Conservation (phyloP, 768 basidiomycete species). For the Suillus cothurnatus region DNA sequence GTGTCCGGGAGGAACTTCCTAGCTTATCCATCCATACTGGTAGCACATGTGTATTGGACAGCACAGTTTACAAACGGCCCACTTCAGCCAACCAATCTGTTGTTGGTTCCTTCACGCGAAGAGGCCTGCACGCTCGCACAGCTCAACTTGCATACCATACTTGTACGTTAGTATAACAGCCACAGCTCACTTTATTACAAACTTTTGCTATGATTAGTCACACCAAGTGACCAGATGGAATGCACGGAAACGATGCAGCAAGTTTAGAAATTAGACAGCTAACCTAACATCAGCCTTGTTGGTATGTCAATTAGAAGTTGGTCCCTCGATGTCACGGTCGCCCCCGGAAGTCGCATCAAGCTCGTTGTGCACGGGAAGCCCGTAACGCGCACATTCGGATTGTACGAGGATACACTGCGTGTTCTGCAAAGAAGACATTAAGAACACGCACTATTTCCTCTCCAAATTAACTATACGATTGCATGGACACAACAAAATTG, state of each 20-base stretch:
- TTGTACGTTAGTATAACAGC: background rate
- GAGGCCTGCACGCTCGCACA: background rate
- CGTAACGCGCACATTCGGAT: background rate
- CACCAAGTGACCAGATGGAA: background rate
- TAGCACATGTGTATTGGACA: background rate
- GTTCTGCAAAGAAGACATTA: slow-evolving; percentile 15
- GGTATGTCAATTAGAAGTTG: background rate
- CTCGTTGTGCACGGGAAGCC: background rate
- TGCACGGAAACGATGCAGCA: background rate
- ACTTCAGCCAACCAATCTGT: background rate
- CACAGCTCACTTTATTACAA: background rate
- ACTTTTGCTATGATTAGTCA: background rate
- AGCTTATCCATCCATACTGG: background rate
- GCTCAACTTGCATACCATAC: background rate
- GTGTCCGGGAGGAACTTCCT: background rate
- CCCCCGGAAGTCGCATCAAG: background rate
- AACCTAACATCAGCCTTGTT: background rate
- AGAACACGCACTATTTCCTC: slow-evolving; percentile 35
- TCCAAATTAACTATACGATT: slow-evolving; percentile 27
- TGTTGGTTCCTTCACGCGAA: background rate
- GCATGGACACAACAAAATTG: background rate
- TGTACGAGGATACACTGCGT: background rate
- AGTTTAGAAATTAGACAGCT: background rate
- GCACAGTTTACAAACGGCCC: background rate
- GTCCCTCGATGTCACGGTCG: background rate